A percentile compares a stretch with the other conserved stretches of the same genome.
Conservation (phyloP, 2,329 filamentous ascomycete genomes). For the Emmonsiellopsis sp. region DNA sequence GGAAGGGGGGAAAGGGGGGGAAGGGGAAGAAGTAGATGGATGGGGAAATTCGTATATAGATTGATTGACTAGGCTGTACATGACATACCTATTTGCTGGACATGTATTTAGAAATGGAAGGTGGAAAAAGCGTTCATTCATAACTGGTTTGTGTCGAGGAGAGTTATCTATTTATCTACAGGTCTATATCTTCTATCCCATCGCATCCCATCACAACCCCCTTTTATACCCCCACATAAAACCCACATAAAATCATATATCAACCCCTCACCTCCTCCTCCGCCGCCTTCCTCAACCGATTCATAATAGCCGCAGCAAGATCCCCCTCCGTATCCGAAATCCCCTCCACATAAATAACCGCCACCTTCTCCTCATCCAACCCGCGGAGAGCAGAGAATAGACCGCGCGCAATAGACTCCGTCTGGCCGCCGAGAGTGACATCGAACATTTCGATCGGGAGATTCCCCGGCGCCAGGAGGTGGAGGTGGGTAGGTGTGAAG, state of each 20-base stretch:
- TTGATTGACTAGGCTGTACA: background rate
- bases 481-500: background rate
- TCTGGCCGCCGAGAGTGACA: slow-evolving; percentile 62
- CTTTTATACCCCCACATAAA: no score
- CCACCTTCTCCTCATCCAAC: slow-evolving; percentile 68
- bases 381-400: slow-evolving; percentile 82
- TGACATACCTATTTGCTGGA: no score
- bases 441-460: slow-evolving; percentile 46
- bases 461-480: background rate
- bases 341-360: slow-evolving; percentile 85
- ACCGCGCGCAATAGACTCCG: slow-evolving; percentile 68
- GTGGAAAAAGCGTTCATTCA: no score
- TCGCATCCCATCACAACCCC: no score
- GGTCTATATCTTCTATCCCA: no score
- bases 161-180: no score
- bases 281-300: slow-evolving; percentile 69
- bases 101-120: no score
- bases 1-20: slow-evolving; percentile 26
- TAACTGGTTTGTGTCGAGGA: no score
- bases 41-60: slow-evolving; percentile 21
- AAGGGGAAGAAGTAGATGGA: slow-evolving; percentile 15
- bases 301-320: slow-evolving; percentile 81
- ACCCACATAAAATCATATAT: no score
- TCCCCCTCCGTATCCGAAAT: slow-evolving; percentile 63
- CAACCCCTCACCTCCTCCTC: slow-evolving; percentile 42